Conservation (phyloP, 2,329 filamentous ascomycete genomes). For the Aquanectria penicillioides region DNA sequence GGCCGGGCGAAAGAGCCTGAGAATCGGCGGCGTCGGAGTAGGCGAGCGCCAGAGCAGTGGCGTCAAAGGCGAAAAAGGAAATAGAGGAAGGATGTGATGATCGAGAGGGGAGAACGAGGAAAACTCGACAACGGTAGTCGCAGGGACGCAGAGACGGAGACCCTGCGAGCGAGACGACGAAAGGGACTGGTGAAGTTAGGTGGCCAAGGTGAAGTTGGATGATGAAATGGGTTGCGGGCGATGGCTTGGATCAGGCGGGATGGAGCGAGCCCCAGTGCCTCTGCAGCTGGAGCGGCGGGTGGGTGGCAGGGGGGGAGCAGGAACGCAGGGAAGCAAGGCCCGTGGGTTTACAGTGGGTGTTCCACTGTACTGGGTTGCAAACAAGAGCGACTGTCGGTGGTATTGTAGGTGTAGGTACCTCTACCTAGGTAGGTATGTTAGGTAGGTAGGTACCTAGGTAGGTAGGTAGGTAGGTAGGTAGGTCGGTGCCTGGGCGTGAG, state of each 20-base stretch:
- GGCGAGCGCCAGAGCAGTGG: slow-evolving; percentile 14
- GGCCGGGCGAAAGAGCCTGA: slow-evolving; percentile 39
- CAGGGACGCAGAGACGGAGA: neutral
- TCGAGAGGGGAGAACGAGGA: slow-evolving; percentile 10
- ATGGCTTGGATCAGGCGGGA: slow-evolving; percentile 33
- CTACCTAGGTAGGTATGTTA: neutral
- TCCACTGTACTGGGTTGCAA: slow-evolving; percentile 15
- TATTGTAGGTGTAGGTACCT: no score
- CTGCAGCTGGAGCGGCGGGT: slow-evolving; percentile 19
- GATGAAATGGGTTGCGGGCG: slow-evolving; percentile 36
- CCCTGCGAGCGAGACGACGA: neutral
- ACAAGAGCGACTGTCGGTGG: slow-evolving; percentile 6
- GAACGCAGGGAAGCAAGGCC: neutral
- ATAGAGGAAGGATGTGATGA: slow-evolving; percentile 15
- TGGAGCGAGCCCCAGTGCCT: slow-evolving; percentile 19
- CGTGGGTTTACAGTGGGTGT: slow-evolving; percentile 14
- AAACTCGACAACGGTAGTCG: neutral
- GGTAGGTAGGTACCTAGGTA: slow-evolving; percentile 2
- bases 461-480: neutral
- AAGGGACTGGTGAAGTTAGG: slow-evolving; percentile 29
- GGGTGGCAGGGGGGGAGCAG: slow-evolving; percentile 14
- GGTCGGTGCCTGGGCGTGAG: neutral
- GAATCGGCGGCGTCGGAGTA: slow-evolving; percentile 35
- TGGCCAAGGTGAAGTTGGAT: slow-evolving; percentile 34
- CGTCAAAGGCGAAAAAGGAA: neutral